phyloP scores from a whole-genome alignment of 192 early-diverging fungal genomes.

The Rhizophagus prolifer region DNA sequence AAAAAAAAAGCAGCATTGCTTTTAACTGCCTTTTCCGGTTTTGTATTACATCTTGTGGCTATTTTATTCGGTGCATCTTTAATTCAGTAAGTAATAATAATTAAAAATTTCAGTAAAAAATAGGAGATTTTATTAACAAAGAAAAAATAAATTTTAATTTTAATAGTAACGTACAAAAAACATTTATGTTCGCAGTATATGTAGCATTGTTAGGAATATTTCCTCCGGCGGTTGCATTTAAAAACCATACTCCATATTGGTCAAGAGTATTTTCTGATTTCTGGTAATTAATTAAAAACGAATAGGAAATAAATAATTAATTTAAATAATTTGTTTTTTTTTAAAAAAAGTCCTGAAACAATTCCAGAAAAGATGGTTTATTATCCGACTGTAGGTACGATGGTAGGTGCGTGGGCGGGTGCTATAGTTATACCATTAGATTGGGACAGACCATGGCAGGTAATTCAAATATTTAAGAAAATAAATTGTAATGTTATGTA shows the following conservation, averaged over 20 bases:
- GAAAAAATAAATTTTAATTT: background rate
- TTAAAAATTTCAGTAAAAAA: background rate
- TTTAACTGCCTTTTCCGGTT: slow-evolving; percentile 17
- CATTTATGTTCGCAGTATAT: slow-evolving; percentile 35
- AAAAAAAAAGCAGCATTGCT: slow-evolving; percentile 12
- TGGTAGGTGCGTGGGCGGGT: slow-evolving; percentile 49
- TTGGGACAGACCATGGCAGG: slow-evolving; percentile 52
- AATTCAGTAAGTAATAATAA: slow-evolving; percentile 29
- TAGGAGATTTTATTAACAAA: background rate
- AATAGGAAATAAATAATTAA: no score
- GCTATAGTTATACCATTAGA: slow-evolving; percentile 47
- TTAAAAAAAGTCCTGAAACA: slow-evolving; percentile 35
- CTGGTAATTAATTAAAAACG: background rate
- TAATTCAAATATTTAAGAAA: slow-evolving; percentile 6
- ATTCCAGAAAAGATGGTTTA: slow-evolving; percentile 41
- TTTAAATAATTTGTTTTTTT: slow-evolving; percentile 4
- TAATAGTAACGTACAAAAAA: slow-evolving; percentile 34
- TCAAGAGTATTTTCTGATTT: slow-evolving; percentile 32
- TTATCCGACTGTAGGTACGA: slow-evolving; percentile 33
- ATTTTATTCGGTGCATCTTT: slow-evolving; percentile 41
- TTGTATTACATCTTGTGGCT: slow-evolving; percentile 33
- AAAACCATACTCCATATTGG: slow-evolving; percentile 28
- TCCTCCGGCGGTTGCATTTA: slow-evolving; percentile 21
- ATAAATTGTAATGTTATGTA: no score
- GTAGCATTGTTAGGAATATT: slow-evolving; percentile 37